phyloP scores from a whole-genome alignment of 805 yeast species.

The Starmerella riodocensis region DNA sequence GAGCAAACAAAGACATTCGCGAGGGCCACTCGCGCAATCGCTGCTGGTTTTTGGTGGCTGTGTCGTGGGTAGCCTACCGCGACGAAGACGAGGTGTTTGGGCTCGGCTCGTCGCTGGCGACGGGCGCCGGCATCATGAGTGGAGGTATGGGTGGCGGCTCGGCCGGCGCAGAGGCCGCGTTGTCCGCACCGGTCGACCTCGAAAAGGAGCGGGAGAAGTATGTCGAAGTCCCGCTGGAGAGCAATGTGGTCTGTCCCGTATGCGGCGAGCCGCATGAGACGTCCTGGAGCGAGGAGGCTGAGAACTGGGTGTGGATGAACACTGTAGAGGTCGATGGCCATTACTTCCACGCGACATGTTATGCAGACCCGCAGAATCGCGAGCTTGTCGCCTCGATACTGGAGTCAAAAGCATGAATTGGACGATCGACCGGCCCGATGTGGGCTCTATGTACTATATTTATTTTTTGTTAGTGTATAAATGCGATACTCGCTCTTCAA shows the following conservation, averaged over 20 bases:
- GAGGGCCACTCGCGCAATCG: constrained; percentile 49
- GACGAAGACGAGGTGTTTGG: constrained; percentile 42
- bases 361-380: constrained; percentile 41
- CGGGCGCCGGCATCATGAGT: constrained; percentile 12
- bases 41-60: constrained; percentile 65
- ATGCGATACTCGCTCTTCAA: too few species aligned
- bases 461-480: too few species aligned
- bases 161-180: constrained; percentile 19
- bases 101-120: constrained; percentile 27
- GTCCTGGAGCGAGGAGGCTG: constrained; percentile 57
- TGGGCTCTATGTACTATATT: too few species aligned
- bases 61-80: constrained; percentile 59
- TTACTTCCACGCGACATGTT: constrained; percentile 56
- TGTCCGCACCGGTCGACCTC: constrained; percentile 29
- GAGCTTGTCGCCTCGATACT: constrained; percentile 16
- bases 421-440: too few species aligned
- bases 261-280: constrained; percentile 55
- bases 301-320: constrained; percentile 74
- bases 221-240: constrained; percentile 55
- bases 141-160: constrained; percentile 15
- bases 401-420: too few species aligned
- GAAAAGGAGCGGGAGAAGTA: constrained; percentile 30
- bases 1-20: constrained; percentile 67
- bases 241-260: constrained; percentile 51
- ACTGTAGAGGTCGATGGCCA: constrained; percentile 39